These are phyloP conservation scores for Plasmopara muralis DNA, from an alignment of 352 stramenopile genomes.

Conservation along the genomic window DNA sequence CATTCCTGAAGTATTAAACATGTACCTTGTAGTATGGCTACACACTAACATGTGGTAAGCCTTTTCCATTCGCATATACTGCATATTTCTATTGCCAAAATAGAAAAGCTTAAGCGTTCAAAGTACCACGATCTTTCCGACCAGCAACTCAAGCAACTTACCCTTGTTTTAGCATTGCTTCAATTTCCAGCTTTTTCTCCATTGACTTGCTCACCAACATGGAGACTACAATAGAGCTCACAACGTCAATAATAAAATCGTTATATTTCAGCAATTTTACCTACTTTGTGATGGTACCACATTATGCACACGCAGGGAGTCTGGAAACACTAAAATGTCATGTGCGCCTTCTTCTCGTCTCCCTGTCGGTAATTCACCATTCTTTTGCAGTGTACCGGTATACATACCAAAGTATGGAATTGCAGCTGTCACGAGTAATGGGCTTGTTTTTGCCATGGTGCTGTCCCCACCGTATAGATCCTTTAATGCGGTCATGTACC, in stretches of 20 bases:
- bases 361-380: constrained; percentile 1
- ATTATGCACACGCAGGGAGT: constrained; percentile 50
- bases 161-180: constrained; percentile 26
- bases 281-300: constrained; percentile 41
- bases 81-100: constrained; percentile 26
- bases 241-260: constrained; percentile 1
- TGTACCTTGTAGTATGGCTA: constrained; percentile 37
- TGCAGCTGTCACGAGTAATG: constrained; percentile 41
- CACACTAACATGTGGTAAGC: constrained; percentile 66
- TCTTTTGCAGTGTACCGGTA: neutral
- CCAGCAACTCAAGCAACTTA: constrained; percentile 6
- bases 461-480: constrained; percentile 24
- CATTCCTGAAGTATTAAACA: neutral
- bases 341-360: constrained; percentile 22
- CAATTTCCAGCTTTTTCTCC: constrained; percentile 26
- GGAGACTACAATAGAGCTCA: constrained; percentile 19
- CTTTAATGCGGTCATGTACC: constrained; percentile 27
- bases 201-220: constrained; percentile 32
- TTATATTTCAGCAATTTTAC: constrained; percentile 3
- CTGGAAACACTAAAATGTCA: constrained; percentile 65
- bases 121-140: neutral
- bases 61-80: constrained; percentile 29
- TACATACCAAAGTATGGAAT: constrained; percentile 35
- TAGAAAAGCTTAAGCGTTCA: neutral
- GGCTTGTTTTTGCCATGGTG: constrained; percentile 34